These are phyloP conservation scores for Borealophlyctis nickersoniae DNA, from an alignment of 192 early-diverging fungal species.

Conservation along the genomic window DNA sequence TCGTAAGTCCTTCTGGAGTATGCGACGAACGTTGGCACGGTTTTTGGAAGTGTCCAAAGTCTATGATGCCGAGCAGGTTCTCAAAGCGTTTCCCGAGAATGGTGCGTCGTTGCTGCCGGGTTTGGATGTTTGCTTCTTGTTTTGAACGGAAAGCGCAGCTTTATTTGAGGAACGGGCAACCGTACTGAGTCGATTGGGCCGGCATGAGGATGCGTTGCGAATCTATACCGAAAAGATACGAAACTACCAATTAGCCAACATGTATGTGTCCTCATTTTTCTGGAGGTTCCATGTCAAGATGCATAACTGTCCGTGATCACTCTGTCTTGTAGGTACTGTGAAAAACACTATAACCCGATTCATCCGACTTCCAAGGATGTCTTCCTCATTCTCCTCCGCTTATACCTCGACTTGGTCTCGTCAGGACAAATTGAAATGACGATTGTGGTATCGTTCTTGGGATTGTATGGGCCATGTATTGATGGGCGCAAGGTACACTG, in stretches of 20 bases:
- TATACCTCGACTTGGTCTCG: conserved; percentile 54
- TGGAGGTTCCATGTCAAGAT: background rate
- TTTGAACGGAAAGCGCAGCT: conserved; percentile 37
- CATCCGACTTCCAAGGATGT: conserved; percentile 34
- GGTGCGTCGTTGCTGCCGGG: conserved; percentile 37
- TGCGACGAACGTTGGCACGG: conserved; percentile 48
- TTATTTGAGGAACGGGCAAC: conserved; percentile 80
- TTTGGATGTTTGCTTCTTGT: background rate
- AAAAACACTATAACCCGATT: conserved; percentile 30
- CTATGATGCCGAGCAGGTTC: conserved; percentile 74
- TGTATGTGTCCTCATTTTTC: conserved; percentile 7
- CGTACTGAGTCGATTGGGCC: conserved; percentile 75
- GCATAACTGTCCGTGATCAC: too few species aligned
- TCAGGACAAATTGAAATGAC: conserved; percentile 42
- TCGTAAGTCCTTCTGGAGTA: conserved; percentile 19
- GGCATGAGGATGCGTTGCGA: conserved; percentile 80
- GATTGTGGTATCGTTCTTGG: conserved; percentile 58
- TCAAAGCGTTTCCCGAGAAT: conserved; percentile 72
- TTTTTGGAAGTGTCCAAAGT: conserved; percentile 68
- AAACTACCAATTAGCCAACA: conserved; percentile 59
- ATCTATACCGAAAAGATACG: conserved; percentile 79
- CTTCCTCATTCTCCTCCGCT: conserved; percentile 60
- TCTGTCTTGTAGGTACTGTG: conserved; percentile 36
- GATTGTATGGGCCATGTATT: conserved; percentile 65
- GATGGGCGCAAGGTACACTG: conserved; percentile 50